phyloP scores from a whole-genome alignment of 805 yeast species.

The Candida krabiensis region DNA sequence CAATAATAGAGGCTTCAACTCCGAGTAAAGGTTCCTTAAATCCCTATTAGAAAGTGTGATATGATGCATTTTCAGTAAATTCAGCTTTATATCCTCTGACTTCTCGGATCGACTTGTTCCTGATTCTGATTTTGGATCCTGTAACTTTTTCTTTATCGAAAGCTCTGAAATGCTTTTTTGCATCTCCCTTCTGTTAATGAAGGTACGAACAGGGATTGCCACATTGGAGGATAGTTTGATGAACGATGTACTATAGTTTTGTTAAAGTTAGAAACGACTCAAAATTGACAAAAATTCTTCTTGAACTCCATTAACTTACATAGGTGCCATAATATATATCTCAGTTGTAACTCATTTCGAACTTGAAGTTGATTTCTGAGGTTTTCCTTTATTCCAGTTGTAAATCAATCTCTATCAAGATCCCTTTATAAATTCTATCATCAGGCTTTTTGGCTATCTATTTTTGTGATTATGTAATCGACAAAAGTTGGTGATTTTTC shows the following conservation, averaged over 20 bases:
- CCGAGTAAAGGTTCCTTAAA: constrained; percentile 19
- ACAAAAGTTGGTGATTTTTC: too few relatives aligned
- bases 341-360: too few relatives aligned
- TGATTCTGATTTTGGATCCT: background rate
- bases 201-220: constrained; percentile 27
- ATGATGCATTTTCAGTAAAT: constrained; percentile 21
- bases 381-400: too few relatives aligned
- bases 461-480: too few relatives aligned
- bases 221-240: constrained; percentile 12
- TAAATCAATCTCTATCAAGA: too few relatives aligned
- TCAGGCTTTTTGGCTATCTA: too few relatives aligned
- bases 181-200: constrained; percentile 25
- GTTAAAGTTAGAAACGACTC: background rate
- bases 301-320: constrained; percentile 24
- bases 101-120: background rate
- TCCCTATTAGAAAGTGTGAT: constrained; percentile 28
- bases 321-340: constrained; percentile 31
- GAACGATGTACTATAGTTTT: constrained; percentile 29
- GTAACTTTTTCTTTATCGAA: constrained; percentile 3
- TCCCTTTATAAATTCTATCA: too few relatives aligned
- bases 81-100: constrained; percentile 9
- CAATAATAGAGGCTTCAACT: constrained; percentile 17
- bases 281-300: background rate
- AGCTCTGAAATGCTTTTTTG: constrained; percentile 20
- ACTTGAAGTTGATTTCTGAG: too few relatives aligned